phyloP scores from a whole-genome alignment of 1,139 yeast species.

The Blastobotrys buckinghamii region DNA sequence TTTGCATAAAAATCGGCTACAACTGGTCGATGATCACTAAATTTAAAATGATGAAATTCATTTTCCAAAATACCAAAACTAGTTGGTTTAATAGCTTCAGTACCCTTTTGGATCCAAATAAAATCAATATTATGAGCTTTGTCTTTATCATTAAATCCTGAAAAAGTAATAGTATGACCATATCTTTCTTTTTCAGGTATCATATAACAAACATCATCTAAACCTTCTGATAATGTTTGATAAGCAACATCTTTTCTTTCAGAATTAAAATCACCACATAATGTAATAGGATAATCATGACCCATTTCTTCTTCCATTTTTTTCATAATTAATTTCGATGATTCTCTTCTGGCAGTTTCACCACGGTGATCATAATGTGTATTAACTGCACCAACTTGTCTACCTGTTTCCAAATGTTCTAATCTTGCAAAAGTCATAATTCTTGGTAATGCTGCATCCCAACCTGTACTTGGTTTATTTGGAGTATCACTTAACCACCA shows the following conservation, averaged over 20 bases:
- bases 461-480: conserved; percentile 36
- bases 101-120: conserved; percentile 37
- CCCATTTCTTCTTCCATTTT: conserved; percentile 35
- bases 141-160: conserved; percentile 43
- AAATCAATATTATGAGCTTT: conserved; percentile 43
- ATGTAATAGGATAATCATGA: conserved; percentile 18
- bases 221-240: conserved; percentile 34
- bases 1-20: conserved; percentile 39
- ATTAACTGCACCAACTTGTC: conserved; percentile 41
- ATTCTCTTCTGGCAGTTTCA: conserved; percentile 40
- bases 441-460: conserved; percentile 51
- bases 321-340: conserved; percentile 43
- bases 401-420: conserved; percentile 25
- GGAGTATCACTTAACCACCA: conserved; percentile 37
- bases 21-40: conserved; percentile 53
- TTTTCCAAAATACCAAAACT: conserved; percentile 46
- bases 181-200: conserved; percentile 26
- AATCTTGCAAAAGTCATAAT: conserved; percentile 34
- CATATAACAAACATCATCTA: conserved; percentile 33
- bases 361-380: conserved; percentile 59
- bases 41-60: conserved; percentile 39
- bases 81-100: conserved; percentile 30
- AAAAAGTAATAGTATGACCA: conserved; percentile 44
- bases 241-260: conserved; percentile 49
- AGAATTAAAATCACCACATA: conserved; percentile 50